phyloP scores from a whole-genome alignment of 2,329 filamentous ascomycete species.

The Neofusicoccum ribis region DNA sequence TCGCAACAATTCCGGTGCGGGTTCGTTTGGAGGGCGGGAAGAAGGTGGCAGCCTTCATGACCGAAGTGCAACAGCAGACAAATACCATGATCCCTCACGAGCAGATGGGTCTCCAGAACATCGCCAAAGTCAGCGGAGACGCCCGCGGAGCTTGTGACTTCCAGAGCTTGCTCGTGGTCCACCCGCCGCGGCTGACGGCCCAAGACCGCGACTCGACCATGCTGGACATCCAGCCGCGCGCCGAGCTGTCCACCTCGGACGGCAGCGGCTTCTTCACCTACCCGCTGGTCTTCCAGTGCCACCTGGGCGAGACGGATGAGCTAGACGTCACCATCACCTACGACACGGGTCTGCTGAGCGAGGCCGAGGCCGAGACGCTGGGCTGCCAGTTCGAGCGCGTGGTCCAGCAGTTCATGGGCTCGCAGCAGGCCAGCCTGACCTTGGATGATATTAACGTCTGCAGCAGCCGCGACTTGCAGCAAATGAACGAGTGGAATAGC shows the following conservation, averaged over 20 bases:
- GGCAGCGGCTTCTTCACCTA: not conserved
- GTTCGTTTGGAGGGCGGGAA: not conserved
- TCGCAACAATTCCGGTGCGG: not conserved
- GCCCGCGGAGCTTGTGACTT: slow-evolving; percentile 55
- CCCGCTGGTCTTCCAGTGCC: not conserved
- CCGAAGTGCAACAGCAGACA: slow-evolving; percentile 5
- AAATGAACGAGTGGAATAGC: not conserved
- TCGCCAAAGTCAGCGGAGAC: slow-evolving; percentile 44
- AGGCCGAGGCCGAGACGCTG: not conserved
- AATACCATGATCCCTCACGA: slow-evolving; percentile 23
- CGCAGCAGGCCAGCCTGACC: not conserved
- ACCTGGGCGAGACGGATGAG: not conserved
- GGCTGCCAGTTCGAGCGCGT: slow-evolving; percentile 14
- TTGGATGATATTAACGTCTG: not conserved
- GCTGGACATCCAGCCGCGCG: too few species aligned
- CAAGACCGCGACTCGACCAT: not conserved
- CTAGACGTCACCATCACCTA: not conserved
- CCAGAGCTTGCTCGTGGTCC: slow-evolving; percentile 53
- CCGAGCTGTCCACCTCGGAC: not conserved
- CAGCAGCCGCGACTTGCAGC: not conserved
- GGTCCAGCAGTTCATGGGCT: not conserved
- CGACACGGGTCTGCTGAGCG: not conserved
- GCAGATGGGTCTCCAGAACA: slow-evolving; percentile 30
- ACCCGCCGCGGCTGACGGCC: slow-evolving; percentile 27
- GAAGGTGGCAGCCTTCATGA: too few species aligned